phyloP scores from a whole-genome alignment of 2,329 filamentous ascomycete genomes.

The Clarireedia homoeocarpa region DNA sequence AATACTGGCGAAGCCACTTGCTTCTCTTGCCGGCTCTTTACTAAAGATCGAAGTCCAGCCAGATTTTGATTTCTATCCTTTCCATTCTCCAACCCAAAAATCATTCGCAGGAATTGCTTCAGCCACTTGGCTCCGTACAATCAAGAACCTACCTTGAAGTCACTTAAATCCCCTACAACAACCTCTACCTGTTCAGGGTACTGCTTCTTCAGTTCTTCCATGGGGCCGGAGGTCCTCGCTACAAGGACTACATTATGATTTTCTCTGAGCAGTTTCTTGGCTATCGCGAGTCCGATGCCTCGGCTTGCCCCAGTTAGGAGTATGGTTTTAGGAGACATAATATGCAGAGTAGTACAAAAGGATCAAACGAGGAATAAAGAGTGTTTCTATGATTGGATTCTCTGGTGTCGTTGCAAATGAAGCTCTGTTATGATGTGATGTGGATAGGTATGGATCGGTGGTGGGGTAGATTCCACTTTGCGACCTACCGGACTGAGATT shows the following conservation, averaged over 20 bases:
- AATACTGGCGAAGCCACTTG: too few species aligned
- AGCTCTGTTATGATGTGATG: background rate
- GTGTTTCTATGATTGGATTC: background rate
- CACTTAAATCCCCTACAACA: conserved; percentile 47
- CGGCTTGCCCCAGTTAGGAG: conserved; percentile 61
- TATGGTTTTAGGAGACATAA: conserved; percentile 54
- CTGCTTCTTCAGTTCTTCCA: conserved; percentile 44
- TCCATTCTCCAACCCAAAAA: background rate
- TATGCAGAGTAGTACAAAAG: too few species aligned
- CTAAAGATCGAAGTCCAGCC: too few species aligned
- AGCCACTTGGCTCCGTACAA: background rate
- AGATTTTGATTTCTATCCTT: background rate
- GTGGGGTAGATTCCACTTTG: background rate
- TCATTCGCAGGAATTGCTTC: background rate
- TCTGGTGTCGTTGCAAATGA: background rate
- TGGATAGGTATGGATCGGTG: background rate
- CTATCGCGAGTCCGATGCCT: conserved; percentile 52
- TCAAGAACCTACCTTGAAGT: conserved; percentile 37
- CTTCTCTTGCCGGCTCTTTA: too few species aligned
- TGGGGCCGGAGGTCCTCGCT: conserved; percentile 42
- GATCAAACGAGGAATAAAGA: too few species aligned
- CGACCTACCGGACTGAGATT: too few species aligned
- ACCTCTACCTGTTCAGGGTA: conserved; percentile 47
- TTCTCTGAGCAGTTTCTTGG: conserved; percentile 42
- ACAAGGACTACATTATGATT: conserved; percentile 53